Percentiles rank a stretch among this genome's conserved stretches.
These are phyloP conservation scores for Knoxdaviesia capensis DNA, from an alignment of 2,329 filamentous ascomycete genomes.

Conservation along the genomic window DNA sequence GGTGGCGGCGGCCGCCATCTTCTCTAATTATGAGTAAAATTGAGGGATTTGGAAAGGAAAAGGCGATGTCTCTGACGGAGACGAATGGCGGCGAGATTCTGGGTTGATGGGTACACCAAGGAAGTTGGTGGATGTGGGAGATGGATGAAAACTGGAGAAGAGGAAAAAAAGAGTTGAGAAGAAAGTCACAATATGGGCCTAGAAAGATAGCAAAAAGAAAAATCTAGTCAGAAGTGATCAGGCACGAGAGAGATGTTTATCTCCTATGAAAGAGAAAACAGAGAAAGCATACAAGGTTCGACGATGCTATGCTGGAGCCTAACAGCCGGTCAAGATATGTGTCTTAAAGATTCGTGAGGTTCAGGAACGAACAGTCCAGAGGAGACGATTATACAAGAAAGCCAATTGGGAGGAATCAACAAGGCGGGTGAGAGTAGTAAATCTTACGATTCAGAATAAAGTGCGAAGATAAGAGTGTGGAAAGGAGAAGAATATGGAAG, in stretches of 20 bases:
- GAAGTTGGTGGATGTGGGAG: not conserved
- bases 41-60: not conserved
- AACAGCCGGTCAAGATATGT: too few species aligned
- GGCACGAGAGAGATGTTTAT: too few species aligned
- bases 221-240: not conserved
- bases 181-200: not conserved
- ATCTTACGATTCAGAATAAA: too few species aligned
- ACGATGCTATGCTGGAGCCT: too few species aligned
- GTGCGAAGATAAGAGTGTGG: not conserved
- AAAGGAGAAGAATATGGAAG: not conserved
- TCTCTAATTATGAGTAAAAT: not conserved
- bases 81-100: too few species aligned
- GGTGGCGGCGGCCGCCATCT: conserved; percentile 42
- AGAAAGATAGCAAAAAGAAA: not conserved
- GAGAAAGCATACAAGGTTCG: not conserved
- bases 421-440: too few species aligned
- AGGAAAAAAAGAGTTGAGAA: not conserved
- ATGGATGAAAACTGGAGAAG: conserved; percentile 1
- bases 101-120: too few species aligned
- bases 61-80: not conserved
- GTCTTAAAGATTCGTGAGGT: too few species aligned
- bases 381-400: too few species aligned
- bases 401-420: too few species aligned
- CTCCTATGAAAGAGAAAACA: not conserved
- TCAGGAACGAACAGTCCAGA: too few species aligned